Evolutionary conservation across 1,284 basidiomycete genomes (phyloP), one percentile per base, ranked within the genome.

Genomic region (Amylostereum areolatum): DNA sequence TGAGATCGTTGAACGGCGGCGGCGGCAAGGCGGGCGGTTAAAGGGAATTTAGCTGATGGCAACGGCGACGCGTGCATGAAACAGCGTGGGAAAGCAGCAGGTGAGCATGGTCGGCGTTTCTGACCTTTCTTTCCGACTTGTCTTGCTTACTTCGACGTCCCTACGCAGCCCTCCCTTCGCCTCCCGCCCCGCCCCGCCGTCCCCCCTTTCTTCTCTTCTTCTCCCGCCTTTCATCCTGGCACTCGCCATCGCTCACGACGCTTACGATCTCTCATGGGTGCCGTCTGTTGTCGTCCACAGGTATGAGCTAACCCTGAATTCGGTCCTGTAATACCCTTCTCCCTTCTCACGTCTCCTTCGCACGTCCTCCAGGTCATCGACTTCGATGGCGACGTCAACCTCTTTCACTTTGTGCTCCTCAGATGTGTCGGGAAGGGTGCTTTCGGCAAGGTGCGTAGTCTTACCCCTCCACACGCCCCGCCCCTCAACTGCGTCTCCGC

Each of bases 351-450:
- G 45, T 45, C 35, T 50, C 34, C 50, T 39, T 46, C 11, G 46
- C 45, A 48, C 45, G 45, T 50, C 43, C 45, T 37, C 3, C 64
- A 97, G 93, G 92, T 92, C 53, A 90, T 98, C 71, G 95, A 99
- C 77, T 99, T 97, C 67, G 94, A 97, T 57, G 94, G 91, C 48
- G 94, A 97, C 56, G 89, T 96, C 62, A 97, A 93, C 64, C 84
- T 99, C 49, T 99, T 97, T 67, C 96, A 99, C 67, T 99, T 99
- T 65, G 83, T 92, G 58, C 84, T 99, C 40, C 71, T 98, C 30
- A 79, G 94, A 62, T 92, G 91, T 58, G 95, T 99, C 18, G 96
- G 96, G 43, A 98, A 98, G 67, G 96, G 96, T 48, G 96, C 96
- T 1, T 98, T 99, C 66, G 96, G 96, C 62, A 98, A 99, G 83